Conservation (phyloP, 2,329 filamentous ascomycete genomes). For the Neonectria punicea region DNA sequence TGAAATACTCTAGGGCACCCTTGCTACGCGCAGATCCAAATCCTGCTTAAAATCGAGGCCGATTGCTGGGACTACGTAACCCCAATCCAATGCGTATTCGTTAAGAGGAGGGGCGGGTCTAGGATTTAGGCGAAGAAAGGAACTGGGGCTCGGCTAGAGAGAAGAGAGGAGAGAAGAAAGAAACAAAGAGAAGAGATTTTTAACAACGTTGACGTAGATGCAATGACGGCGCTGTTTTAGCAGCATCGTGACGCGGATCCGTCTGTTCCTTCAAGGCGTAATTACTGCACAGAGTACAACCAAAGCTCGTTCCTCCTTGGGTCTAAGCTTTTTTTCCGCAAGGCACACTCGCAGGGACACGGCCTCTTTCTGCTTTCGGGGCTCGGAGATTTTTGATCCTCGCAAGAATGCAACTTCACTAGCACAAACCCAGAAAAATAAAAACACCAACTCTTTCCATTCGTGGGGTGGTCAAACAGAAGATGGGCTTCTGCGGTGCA, state of each 20-base stretch:
- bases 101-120: neutral
- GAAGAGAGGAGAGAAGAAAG: neutral
- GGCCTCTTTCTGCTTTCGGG: neutral
- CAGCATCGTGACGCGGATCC: neutral
- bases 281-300: neutral
- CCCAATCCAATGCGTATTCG: no score
- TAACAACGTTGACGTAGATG: neutral
- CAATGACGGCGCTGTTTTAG: neutral
- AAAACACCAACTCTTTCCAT: no score
- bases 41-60: neutral
- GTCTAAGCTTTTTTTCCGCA: neutral
- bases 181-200: neutral
- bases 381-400: constrained; percentile 6
- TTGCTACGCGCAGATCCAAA: neutral
- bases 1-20: neutral
- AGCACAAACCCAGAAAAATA: neutral
- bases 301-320: neutral
- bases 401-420: neutral
- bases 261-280: neutral
- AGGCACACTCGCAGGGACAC: neutral
- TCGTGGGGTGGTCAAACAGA: no score
- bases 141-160: neutral
- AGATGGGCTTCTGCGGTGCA: neutral
- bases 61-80: neutral
- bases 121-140: neutral